Evolutionary conservation across 495 filamentous ascomycete species (phyloP).

Genomic region (Penicillium egyptiacum): DNA sequence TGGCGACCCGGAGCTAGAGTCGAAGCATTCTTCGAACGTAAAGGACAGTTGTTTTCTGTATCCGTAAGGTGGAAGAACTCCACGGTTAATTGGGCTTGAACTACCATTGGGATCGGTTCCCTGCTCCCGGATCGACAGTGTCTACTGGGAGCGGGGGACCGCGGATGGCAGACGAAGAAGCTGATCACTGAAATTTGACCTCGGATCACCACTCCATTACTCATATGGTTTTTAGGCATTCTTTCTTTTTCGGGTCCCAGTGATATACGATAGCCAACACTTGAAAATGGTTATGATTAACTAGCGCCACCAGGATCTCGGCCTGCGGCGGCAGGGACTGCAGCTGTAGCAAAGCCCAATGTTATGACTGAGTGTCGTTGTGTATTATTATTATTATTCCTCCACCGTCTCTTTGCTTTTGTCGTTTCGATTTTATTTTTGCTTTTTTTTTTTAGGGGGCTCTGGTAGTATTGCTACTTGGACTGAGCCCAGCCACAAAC

Average conservation of each 20-base stretch:
- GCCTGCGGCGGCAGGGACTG: background rate
- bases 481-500: slow-evolving; percentile 11
- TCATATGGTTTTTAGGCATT: background rate
- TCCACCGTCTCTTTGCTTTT: slow-evolving; percentile 9
- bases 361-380: background rate
- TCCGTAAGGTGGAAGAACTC: background rate
- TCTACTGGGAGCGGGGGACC: slow-evolving; percentile 11
- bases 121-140: slow-evolving; percentile 26
- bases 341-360: slow-evolving; percentile 9
- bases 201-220: background rate
- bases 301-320: slow-evolving; percentile 3
- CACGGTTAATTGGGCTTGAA: background rate
- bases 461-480: slow-evolving; percentile 10
- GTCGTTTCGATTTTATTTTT: slow-evolving; percentile 1
- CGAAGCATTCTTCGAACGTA: background rate
- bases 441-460: background rate
- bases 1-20: slow-evolving; percentile 10
- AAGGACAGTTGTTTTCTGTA: background rate
- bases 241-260: background rate
- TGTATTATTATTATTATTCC: background rate
- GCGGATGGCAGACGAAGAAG: slow-evolving; percentile 2
- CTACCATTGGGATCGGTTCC: slow-evolving; percentile 26
- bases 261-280: background rate
- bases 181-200: slow-evolving; percentile 5
- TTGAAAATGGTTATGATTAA: slow-evolving; percentile 1